Evolutionary conservation across 2,329 filamentous ascomycete species (phyloP).

Genomic region (Aspergillus terreus): DNA sequence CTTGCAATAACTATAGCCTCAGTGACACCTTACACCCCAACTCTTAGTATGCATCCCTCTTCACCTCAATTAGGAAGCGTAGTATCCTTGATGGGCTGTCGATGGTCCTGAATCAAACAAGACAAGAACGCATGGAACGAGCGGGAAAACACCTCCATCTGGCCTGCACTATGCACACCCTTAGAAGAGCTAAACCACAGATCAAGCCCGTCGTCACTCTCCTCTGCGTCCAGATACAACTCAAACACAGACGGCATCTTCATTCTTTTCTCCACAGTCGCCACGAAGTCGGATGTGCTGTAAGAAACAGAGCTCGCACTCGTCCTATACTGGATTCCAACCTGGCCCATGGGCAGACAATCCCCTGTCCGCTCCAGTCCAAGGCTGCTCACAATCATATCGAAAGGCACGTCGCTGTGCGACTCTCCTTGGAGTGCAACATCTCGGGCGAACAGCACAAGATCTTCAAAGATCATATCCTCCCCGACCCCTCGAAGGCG

Average conservation of each 20-base stretch:
- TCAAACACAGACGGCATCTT: background rate
- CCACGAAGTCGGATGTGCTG: background rate
- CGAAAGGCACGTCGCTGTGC: background rate
- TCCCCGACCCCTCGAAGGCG: background rate
- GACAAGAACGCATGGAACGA: background rate
- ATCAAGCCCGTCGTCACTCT: background rate
- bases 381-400: background rate
- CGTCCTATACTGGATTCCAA: background rate
- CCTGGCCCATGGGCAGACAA: background rate
- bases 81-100: background rate
- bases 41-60: background rate
- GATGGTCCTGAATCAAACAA: background rate
- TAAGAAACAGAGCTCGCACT: background rate
- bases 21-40: too few relatives aligned
- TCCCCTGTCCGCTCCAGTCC: background rate
- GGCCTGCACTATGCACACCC: background rate
- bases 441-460: background rate
- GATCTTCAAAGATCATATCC: background rate
- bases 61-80: background rate
- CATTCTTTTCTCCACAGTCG: background rate
- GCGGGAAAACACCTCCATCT: background rate
- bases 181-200: background rate
- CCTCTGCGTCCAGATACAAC: background rate
- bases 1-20: too few relatives aligned
- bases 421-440: background rate